Evolutionary conservation across 768 basidiomycete species (phyloP), one percentile per base, ranked within the genome.

Genomic region (Agrocybe pediades): DNA sequence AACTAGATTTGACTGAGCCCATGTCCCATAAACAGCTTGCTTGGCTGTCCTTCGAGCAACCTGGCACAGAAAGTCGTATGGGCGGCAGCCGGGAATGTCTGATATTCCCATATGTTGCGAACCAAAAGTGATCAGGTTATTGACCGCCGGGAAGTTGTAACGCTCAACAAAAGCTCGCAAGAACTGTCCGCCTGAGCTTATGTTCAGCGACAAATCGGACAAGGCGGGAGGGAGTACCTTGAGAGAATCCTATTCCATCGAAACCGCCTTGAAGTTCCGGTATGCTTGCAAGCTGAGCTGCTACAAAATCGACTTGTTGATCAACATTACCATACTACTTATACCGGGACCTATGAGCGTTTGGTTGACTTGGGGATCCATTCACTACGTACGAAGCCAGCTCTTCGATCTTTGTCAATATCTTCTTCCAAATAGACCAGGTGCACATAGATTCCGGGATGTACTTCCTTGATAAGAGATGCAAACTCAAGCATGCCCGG

Each of bases 171-270:
- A 94, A 25, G 86, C 91, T n/a, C 92, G 82, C 30, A 93, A 78
- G 68, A 95, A 94, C 64, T 92, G 92, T 5, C 92, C 92, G 17
- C 87, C 87, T 87, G 55, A 8, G 19, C 48, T 21, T n/a, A 26
- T 13, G 15, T 47, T 41, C 36, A n/a, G 48, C 41, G 8, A 42
- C 46, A 21, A 9, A 3, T 16, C 30, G n/a, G 41, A n/a, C 5
- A 25, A 13, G 19, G 5, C 11, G 7, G 36, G 5, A 46, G 27
- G 13, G 46, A 56, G 25, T 39, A 78, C 87, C 92, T 80, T 95
- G 92, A 1, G 92, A 94, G 68, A 95, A 87, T 1, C 92, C 92
- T 47, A 95, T 85, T 15, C 88, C 92, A 64, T 93, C 91, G 60
- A 94, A 95, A 2, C 92, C 92, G 24, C 62, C 62, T 44, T 74